Conservation (phyloP, 2,329 filamentous ascomycete species). For the Neonectria sp. region DNA sequence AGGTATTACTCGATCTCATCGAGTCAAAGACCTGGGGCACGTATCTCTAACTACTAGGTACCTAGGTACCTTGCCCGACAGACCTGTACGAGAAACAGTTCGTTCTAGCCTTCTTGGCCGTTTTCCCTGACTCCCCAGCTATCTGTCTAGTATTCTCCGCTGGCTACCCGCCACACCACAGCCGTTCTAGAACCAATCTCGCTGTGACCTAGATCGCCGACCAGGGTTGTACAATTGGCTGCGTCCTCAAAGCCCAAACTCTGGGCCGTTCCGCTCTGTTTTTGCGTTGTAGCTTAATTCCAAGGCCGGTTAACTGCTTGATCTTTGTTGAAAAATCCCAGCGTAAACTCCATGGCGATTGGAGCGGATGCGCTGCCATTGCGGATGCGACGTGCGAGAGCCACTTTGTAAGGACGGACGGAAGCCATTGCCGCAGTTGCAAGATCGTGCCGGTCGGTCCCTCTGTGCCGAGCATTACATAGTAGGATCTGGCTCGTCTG, state of each 20-base stretch:
- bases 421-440: background rate
- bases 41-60: slow-evolving; percentile 23
- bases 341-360: background rate
- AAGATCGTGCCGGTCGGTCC: slow-evolving; percentile 6
- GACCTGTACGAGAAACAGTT: background rate
- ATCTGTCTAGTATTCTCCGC: slow-evolving; percentile 8
- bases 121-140: background rate
- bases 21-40: slow-evolving; percentile 53
- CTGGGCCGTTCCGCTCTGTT: background rate
- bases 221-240: slow-evolving; percentile 15
- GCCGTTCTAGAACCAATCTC: slow-evolving; percentile 18
- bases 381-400: background rate
- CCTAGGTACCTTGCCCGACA: background rate
- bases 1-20: slow-evolving; percentile 62
- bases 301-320: background rate
- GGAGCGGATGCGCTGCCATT: background rate
- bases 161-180: slow-evolving; percentile 6
- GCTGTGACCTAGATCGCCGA: slow-evolving; percentile 1
- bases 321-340: background rate
- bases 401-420: background rate
- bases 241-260: slow-evolving; percentile 1
- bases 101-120: background rate
- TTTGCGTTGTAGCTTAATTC: background rate
- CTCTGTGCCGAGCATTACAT: background rate
- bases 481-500: slow-evolving; percentile 5